Evolutionary conservation across 2,329 filamentous ascomycete species (phyloP), one percentile per base, ranked within the genome.

Genomic region (Aspergillus sergii): DNA sequence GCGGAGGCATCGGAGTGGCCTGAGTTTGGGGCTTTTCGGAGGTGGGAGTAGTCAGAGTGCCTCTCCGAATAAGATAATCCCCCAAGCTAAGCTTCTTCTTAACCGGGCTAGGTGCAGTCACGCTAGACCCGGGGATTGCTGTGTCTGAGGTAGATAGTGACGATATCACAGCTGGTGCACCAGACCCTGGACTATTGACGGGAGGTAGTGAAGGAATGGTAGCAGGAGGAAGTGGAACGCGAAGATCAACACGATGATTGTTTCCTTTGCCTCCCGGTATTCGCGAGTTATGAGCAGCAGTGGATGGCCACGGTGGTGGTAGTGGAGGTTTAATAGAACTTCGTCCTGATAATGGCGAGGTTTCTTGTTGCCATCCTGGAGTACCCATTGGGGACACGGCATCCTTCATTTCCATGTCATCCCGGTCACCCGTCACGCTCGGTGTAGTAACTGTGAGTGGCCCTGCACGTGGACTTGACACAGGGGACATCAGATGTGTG

Each of bases 61-160:
- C 76, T 57, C 79, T 75, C 58, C 78, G 77, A 57, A 75, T 81
- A 59, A 82, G 75, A 65, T 84, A 84, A 66, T 84, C 82, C 51
- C 81, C 81, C 23, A 84, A 69, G 66, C 80, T 84, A 55, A 84
- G 74, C 65, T 84, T 84, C 70, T 84, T 84, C 71, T 83, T 83
- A 21, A 79, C 76, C 3, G 81, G 82, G 67, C 80, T 83, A 30
- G 81, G 78, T n/a, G 79, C 78, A 9, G 78, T 73, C 10, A 76
- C 64, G 46, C 70, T 71, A n/a, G 74, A 68, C 6, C 71, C 68
- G 12, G 73, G 67, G 28, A 71, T 61, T 16, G 70, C 36, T 21
- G 72, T 64, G 43, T 75, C 73, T n/a, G 71, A 60, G 46, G 66
- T 66, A 14, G 69, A 72, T 9, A 72, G 73, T 19, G 73, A 75